These are phyloP conservation scores for Protomyces inouyei DNA, from an alignment of 1,139 yeast genomes.

Conservation along the genomic window DNA sequence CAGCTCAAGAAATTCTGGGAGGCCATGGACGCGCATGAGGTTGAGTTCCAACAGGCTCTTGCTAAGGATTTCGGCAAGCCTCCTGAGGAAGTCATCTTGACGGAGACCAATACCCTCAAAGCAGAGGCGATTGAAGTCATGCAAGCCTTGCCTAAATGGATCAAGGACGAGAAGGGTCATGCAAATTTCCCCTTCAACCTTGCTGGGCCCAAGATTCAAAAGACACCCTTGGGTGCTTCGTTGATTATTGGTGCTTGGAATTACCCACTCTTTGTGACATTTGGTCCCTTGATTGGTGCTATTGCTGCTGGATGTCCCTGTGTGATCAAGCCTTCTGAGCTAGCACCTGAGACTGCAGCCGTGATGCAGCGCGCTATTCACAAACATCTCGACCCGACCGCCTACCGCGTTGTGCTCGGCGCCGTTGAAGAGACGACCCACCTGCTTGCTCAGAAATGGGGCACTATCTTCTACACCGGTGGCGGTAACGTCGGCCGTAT, in stretches of 20 bases:
- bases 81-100: slow-evolving; percentile 53
- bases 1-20: slow-evolving; percentile 66
- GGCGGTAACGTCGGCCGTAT: slow-evolving; percentile 63
- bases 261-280: slow-evolving; percentile 65
- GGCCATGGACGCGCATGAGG: slow-evolving; percentile 58
- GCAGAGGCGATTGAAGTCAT: slow-evolving; percentile 60
- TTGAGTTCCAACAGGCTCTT: slow-evolving; percentile 55
- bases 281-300: slow-evolving; percentile 72
- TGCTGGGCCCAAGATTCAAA: slow-evolving; percentile 4
- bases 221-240: slow-evolving; percentile 23
- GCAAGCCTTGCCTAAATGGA: slow-evolving; percentile 57
- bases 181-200: slow-evolving; percentile 21
- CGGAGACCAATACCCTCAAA: slow-evolving; percentile 53
- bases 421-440: slow-evolving; percentile 26
- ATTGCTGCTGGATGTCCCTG: slow-evolving; percentile 85
- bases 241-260: slow-evolving; percentile 53
- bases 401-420: slow-evolving; percentile 27
- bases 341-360: slow-evolving; percentile 58
- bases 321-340: slow-evolving; percentile 73
- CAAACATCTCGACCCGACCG: slow-evolving; percentile 9
- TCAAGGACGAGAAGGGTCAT: slow-evolving; percentile 47
- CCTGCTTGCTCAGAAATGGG: slow-evolving; percentile 22
- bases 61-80: slow-evolving; percentile 62
- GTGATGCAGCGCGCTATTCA: slow-evolving; percentile 41
- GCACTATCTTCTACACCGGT: slow-evolving; percentile 50